Conservation (phyloP, 257 asterid genomes). For the Petunia secreta region DNA sequence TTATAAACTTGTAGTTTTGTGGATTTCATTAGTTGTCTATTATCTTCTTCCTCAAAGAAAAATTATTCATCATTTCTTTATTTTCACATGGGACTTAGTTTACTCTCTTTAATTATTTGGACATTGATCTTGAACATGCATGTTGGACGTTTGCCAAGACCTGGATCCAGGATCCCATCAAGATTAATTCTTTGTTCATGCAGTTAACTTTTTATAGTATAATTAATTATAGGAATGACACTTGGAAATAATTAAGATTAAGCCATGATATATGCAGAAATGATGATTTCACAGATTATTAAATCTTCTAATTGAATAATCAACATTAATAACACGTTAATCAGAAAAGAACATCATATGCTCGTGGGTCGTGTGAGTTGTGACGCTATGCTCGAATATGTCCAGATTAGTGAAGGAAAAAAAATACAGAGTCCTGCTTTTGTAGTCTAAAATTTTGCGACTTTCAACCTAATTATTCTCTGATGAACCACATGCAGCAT, state of each 20-base stretch:
- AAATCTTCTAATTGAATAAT: not conserved
- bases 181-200: not conserved
- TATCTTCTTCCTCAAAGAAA: not conserved
- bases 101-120: not conserved
- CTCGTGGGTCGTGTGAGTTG: not conserved
- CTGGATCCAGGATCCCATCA: not conserved
- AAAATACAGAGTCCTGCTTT: not conserved
- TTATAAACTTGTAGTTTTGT: not conserved
- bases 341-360: not conserved
- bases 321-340: not conserved
- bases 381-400: not conserved
- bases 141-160: not conserved
- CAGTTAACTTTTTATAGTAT: too few species aligned
- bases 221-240: not conserved
- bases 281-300: not conserved
- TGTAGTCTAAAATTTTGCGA: too few species aligned
- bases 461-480: too few species aligned
- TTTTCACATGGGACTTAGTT: not conserved
- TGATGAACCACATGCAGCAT: too few species aligned
- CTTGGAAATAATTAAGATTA: constrained; percentile 3
- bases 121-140: not conserved
- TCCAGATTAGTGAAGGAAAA: not conserved
- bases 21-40: not conserved
- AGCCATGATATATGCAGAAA: not conserved
- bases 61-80: not conserved